Base-by-base conservation (phyloP, 2,329 filamentous ascomycete species). In the Cephalotrichum gorgonifer region DNA sequence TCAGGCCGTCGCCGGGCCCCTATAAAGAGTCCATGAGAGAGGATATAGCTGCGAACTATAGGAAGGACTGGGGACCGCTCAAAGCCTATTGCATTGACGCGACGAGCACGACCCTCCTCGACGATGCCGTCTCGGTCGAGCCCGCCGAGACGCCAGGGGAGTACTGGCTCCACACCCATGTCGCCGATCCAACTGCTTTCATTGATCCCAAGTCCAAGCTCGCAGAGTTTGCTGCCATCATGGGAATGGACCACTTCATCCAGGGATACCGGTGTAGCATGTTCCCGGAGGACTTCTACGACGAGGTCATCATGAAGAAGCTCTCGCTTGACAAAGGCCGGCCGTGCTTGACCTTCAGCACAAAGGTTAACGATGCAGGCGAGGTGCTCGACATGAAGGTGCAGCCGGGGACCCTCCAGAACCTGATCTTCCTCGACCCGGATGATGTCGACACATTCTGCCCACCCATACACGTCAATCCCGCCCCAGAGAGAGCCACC, bases 91-190 rank as follows among this genome's bases (percentile, higher is more conserved):
- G 85, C 55, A 86, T 94, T 52, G 87, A 94, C 58, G 73, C 76
- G 26, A 70, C 73, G 20, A 66, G 65, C 31, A 85, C 88, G 0
- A 69, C 75, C 26, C 81, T 91, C 56, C 85, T 93, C 51, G 87
- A 94, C 55, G 87, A 94, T 59, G 87, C 83, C 1, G 66, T 94
- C 8, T 91, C 86, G 1, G 59, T 93, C 7, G 82, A 88, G 58
- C 62, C 64, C 43, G 75, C 82, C 1, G 64, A 70, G 4, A 67
- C 63, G 17, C 53, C 71, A 20, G 60, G 71, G 46, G 72, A 85
- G 54, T 79, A 78, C 57, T 93, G 87, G 87, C 69, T 91, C 27
- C 86, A 89, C 58, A 66, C 88, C 28, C 87, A 93, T 61, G 76
- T 86, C 39, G 87, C 88, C 14, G 88, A 93, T 58, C 86, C 86